These are phyloP conservation scores for Gossypium schwendimanii DNA, from an alignment of 441 rosid genomes.

Conservation along the genomic window DNA sequence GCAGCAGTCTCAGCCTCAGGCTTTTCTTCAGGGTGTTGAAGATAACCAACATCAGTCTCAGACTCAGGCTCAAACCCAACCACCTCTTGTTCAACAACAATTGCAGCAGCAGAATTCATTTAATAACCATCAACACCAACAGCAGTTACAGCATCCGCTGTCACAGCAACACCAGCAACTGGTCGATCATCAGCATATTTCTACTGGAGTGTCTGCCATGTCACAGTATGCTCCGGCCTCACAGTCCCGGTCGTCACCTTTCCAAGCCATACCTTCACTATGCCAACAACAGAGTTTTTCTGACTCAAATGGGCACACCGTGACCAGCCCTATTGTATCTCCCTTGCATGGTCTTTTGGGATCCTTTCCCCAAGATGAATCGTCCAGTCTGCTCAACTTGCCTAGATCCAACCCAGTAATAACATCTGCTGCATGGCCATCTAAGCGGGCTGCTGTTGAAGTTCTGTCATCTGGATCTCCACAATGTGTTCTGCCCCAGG, in stretches of 20 bases:
- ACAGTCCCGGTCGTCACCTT: constrained; percentile 49
- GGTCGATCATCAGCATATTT: constrained; percentile 53
- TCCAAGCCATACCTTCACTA: constrained; percentile 52
- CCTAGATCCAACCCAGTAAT: constrained; percentile 50
- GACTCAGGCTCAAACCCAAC: constrained; percentile 51
- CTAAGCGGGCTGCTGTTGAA: constrained; percentile 77
- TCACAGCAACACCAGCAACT: constrained; percentile 45
- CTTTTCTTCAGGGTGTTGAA: constrained; percentile 44
- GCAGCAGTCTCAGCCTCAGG: constrained; percentile 57
- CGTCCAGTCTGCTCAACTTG: constrained; percentile 55
- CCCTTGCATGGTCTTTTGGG: constrained; percentile 75
- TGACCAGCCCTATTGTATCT: constrained; percentile 40
- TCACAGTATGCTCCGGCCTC: constrained; percentile 54
- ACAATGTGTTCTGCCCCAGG: constrained; percentile 45
- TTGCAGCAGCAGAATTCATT: constrained; percentile 46
- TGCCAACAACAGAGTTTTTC: constrained; percentile 77
- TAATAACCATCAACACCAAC: constrained; percentile 31
- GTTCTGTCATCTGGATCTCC: constrained; percentile 42
- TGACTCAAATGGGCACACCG: constrained; percentile 61
- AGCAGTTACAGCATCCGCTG: constrained; percentile 27
- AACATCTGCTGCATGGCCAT: constrained; percentile 73
- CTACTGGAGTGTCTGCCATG: constrained; percentile 42
- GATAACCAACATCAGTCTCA: constrained; percentile 51
- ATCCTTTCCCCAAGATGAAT: constrained; percentile 64
- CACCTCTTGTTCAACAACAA: constrained; percentile 62